phyloP scores from a whole-genome alignment of 495 filamentous ascomycete species.

The Penicillium desertorum region DNA sequence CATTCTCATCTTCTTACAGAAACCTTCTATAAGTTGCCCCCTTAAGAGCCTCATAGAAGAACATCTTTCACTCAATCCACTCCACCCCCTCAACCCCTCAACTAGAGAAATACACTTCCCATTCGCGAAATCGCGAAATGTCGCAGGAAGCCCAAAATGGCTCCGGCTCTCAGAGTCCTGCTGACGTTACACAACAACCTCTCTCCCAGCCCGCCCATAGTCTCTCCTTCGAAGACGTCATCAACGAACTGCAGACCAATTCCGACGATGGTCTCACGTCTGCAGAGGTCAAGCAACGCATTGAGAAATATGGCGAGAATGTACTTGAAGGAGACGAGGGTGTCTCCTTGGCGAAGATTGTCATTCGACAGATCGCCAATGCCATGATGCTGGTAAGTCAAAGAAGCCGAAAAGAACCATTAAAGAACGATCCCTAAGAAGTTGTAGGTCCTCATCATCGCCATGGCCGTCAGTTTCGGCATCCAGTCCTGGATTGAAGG shows the following conservation, averaged over 20 bases:
- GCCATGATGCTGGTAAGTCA: slow-evolving; percentile 61
- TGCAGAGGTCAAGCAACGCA: slow-evolving; percentile 53
- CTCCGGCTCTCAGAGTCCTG: slow-evolving; percentile 29
- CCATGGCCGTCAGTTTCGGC: slow-evolving; percentile 69
- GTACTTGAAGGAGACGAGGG: slow-evolving; percentile 58
- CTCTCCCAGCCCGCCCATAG: slow-evolving; percentile 65
- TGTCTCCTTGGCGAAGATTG: slow-evolving; percentile 57
- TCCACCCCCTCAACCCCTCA: not conserved
- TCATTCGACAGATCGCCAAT: slow-evolving; percentile 63
- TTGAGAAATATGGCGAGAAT: slow-evolving; percentile 60
- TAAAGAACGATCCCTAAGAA: slow-evolving; percentile 3
- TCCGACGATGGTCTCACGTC: slow-evolving; percentile 59
- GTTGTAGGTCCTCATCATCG: slow-evolving; percentile 60
- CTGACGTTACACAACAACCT: slow-evolving; percentile 11
- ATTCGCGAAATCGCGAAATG: slow-evolving; percentile 29
- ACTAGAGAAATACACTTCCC: slow-evolving; percentile 9
- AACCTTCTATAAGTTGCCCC: slow-evolving; percentile 40
- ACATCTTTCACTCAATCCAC: slow-evolving; percentile 7
- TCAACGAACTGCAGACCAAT: slow-evolving; percentile 59
- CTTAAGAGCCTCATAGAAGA: slow-evolving; percentile 35
- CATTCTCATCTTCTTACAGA: slow-evolving; percentile 39
- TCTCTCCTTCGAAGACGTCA: slow-evolving; percentile 53
- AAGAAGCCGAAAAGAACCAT: not conserved
- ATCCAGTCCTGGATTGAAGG: slow-evolving; percentile 71
- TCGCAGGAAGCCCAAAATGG: slow-evolving; percentile 49